Evolutionary conservation across 257 asterid species (phyloP).

Genomic region (Solanum stenotomum): DNA sequence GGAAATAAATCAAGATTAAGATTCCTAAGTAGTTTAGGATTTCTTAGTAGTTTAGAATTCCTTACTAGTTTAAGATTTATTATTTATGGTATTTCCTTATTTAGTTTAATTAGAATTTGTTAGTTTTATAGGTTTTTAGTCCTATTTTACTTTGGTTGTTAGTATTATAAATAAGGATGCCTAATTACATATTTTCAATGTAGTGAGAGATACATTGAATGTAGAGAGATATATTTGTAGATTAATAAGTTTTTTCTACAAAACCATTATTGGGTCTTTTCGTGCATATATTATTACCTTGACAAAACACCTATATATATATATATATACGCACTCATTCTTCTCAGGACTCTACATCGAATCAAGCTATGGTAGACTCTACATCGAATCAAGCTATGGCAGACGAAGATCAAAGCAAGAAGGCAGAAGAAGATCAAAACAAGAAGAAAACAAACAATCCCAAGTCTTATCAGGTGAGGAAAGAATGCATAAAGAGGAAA

Average conservation of each 20-base stretch:
- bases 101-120: not conserved
- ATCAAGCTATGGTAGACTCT: not conserved
- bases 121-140: not conserved
- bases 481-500: not conserved
- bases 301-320: not conserved
- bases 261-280: too few relatives aligned
- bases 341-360: not conserved
- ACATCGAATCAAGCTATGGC: not conserved
- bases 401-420: not conserved
- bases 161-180: not conserved
- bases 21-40: too few relatives aligned
- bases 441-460: not conserved
- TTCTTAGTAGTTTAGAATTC: too few relatives aligned
- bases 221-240: too few relatives aligned
- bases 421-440: not conserved
- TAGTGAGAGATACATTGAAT: not conserved
- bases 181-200: not conserved
- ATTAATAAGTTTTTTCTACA: too few relatives aligned
- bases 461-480: not conserved
- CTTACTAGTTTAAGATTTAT: too few relatives aligned
- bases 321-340: not conserved
- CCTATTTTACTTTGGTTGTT: too few relatives aligned
- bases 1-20: not conserved
- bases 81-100: not conserved
- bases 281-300: too few relatives aligned